phyloP scores from a whole-genome alignment of 148 eudicot species.

The Chenopodium berlandieri region DNA sequence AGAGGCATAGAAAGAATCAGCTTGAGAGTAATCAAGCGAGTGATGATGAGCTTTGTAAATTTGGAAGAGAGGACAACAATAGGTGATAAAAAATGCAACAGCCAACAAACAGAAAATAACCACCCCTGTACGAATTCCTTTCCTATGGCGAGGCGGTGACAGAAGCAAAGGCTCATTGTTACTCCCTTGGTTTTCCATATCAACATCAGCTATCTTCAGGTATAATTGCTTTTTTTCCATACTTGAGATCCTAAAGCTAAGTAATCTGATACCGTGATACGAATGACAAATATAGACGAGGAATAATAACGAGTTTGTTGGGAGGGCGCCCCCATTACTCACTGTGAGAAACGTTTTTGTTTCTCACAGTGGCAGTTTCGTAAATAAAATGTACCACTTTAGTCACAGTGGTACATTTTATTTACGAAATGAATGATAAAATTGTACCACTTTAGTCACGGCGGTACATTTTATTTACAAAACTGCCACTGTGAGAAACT shows the following conservation, averaged over 20 bases:
- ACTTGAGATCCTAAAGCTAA: neutral
- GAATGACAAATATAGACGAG: too few relatives aligned
- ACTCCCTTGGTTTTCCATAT: conserved; percentile 14
- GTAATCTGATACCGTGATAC: neutral
- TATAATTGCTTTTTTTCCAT: neutral
- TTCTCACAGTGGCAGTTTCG: too few relatives aligned
- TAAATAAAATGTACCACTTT: too few relatives aligned
- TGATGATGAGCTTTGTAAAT: neutral
- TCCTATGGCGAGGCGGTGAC: neutral
- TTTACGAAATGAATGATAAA: too few relatives aligned
- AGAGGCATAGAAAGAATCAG: conserved; percentile 23
- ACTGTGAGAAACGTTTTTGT: too few relatives aligned
- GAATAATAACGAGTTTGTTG: too few relatives aligned
- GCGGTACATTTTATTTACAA: too few relatives aligned
- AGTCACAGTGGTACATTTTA: too few relatives aligned
- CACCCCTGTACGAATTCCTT: neutral
- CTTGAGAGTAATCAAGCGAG: conserved; percentile 7
- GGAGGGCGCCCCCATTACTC: too few relatives aligned
- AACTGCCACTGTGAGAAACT: too few relatives aligned
- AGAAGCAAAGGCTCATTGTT: neutral
- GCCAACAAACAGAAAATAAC: neutral
- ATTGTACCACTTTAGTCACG: too few relatives aligned
- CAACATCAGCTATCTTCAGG: neutral
- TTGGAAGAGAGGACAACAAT: neutral
- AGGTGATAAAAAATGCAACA: neutral